A percentile compares a stretch with the other conserved stretches of the same genome.
Conservation (phyloP, 192 early-diverging fungal genomes). For the Phlyctochytrium bullatum region DNA sequence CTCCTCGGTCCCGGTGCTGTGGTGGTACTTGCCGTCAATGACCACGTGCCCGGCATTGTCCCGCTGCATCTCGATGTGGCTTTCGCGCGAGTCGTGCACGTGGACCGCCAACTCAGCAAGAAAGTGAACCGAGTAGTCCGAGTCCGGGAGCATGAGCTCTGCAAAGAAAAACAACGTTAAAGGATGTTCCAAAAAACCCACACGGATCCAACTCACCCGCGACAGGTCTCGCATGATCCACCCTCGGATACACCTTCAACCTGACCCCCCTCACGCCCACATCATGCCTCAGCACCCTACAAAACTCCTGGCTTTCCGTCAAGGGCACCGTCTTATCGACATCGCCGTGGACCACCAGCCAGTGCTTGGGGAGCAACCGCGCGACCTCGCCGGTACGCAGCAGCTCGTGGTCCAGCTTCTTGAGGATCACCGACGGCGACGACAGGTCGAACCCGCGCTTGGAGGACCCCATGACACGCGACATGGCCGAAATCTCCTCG, state of each 20-base stretch:
- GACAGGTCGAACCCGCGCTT: background rate
- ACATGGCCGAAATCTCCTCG: conserved; percentile 43
- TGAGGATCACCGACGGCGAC: background rate
- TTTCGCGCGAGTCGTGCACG: background rate
- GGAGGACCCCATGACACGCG: conserved; percentile 18
- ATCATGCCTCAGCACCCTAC: conserved; percentile 10
- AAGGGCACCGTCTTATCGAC: conserved; percentile 28
- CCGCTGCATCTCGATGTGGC: background rate
- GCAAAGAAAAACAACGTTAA: background rate
- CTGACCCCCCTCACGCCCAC: background rate
- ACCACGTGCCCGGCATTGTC: background rate
- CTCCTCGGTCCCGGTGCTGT: background rate
- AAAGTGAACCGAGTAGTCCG: background rate
- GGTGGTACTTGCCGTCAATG: background rate
- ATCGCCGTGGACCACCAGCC: conserved; percentile 29
- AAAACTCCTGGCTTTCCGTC: conserved; percentile 14
- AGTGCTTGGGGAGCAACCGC: conserved; percentile 15
- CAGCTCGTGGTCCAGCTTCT: background rate
- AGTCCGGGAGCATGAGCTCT: conserved; percentile 2
- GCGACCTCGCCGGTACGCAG: background rate
- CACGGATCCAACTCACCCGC: background rate
- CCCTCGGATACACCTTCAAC: conserved; percentile 7
- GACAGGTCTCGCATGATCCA: conserved; percentile 12
- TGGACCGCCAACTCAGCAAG: background rate
- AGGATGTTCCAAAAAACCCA: background rate